A percentile compares a stretch with the other conserved stretches of the same genome.
Conservation (phyloP, 225 moss, liverwort and hornwort species). For the Pseudoscleropodium purum region DNA sequence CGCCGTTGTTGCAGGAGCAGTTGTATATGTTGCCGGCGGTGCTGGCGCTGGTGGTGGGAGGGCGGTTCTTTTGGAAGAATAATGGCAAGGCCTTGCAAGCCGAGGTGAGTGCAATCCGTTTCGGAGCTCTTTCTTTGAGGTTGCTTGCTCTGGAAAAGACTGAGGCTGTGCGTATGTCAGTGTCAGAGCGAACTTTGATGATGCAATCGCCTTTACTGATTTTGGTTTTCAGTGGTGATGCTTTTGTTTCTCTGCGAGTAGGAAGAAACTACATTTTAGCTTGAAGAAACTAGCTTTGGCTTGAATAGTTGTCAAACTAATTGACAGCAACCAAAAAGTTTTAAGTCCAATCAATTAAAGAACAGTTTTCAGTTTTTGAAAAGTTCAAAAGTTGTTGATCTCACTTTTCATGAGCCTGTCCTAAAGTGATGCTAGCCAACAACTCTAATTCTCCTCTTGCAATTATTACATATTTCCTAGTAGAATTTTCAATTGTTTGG, state of each 20-base stretch:
- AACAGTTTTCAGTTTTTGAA: background rate
- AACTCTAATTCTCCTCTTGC: background rate
- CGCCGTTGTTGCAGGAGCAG: conserved; percentile 25
- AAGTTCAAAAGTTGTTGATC: background rate
- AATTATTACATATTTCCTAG: background rate
- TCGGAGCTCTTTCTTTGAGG: no score
- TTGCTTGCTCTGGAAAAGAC: background rate
- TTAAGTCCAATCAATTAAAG: background rate
- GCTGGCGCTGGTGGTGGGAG: background rate
- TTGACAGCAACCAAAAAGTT: background rate
- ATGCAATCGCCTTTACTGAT: background rate
- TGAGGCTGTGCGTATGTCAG: background rate
- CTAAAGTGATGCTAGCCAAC: background rate
- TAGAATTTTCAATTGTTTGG: background rate
- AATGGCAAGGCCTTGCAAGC: background rate
- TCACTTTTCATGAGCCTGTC: background rate
- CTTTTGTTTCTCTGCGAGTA: background rate
- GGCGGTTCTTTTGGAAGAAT: background rate
- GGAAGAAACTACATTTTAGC: background rate
- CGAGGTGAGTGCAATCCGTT: background rate
- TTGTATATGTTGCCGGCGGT: conserved; percentile 23
- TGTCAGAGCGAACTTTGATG: background rate
- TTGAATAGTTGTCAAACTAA: background rate
- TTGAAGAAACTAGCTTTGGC: background rate
- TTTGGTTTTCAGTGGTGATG: background rate